Evolutionary conservation across 768 basidiomycete species (phyloP), one percentile per base, ranked within the genome.

Genomic region (Arthromyces matolae): DNA sequence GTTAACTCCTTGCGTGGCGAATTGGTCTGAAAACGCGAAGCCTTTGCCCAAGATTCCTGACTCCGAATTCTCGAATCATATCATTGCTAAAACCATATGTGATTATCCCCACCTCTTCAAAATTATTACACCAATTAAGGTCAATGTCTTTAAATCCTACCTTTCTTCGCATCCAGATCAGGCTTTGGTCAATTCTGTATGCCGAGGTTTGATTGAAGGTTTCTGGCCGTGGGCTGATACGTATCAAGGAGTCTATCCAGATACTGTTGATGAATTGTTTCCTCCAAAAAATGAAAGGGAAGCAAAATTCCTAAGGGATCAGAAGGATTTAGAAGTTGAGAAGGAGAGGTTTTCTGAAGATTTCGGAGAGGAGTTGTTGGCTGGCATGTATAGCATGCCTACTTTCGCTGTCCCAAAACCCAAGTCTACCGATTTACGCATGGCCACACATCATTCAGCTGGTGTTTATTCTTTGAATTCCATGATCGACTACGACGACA

Each of bases 121-220:
- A n/a, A 48, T 48, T 5, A 40, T 42, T 12, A 48, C 47, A 12
- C 47, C 47, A 0, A 48, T 48, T 24, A 0, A 28, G 5, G 47
- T 48, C 2, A 40, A 48, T 18, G 6, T 42, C 9, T 48, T 48
- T 12, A 33, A 48, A 42, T 6, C 20, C 5, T 31, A 41, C 10
- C 33, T 48, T 8, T 8, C 8, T 5, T 16, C 7, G 13, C 46
- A 47, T 10, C 46, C 46, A 4, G 41, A 47, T 9, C 33, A 7
- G 6, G 23, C n/a, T 5, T 42, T 49, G 4, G 47, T 49, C 4
- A 27, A 23, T 5, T 49, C 47, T 2, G 47, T 49, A 12, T 49
- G 47, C 20, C 41, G 36, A 49, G 47, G 47, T 12, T 41, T 49
- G 24, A 32, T 39, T 10, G 24, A 47, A 23, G 46, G 46, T 8